These are phyloP conservation scores for Pyrenula massariospora DNA, from an alignment of 495 filamentous ascomycete species.

Conservation along the genomic window DNA sequence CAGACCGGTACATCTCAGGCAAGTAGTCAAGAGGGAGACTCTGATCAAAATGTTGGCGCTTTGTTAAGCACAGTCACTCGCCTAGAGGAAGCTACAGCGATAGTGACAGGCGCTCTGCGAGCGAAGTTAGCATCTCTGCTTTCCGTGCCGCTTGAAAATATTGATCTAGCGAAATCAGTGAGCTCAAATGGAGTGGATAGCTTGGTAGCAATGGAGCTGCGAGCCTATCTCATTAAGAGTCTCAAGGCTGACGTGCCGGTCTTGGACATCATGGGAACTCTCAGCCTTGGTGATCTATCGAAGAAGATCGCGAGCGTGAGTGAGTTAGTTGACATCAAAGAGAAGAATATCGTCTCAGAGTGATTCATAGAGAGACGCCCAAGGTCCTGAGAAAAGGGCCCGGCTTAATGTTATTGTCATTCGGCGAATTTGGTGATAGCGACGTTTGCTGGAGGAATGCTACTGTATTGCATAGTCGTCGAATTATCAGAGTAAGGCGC, in stretches of 20 bases:
- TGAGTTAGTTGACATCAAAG: neutral
- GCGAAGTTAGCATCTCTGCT: conserved; percentile 16
- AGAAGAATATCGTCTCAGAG: neutral
- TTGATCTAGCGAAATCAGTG: conserved; percentile 20
- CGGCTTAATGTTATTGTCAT: too few relatives aligned
- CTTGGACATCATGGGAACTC: conserved; percentile 22
- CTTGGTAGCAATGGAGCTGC: conserved; percentile 34
- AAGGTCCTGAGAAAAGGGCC: too few relatives aligned
- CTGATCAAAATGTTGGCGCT: neutral
- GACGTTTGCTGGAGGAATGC: too few relatives aligned
- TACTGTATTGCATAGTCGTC: too few relatives aligned
- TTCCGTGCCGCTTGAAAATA: conserved; percentile 22
- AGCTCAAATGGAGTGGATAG: conserved; percentile 29
- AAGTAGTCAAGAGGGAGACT: neutral
- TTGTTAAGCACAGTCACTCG: conserved; percentile 8
- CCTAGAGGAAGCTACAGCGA: conserved; percentile 15
- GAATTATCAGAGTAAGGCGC: too few relatives aligned
- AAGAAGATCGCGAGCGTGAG: neutral
- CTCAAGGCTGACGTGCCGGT: conserved; percentile 25
- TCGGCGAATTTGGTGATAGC: too few relatives aligned
- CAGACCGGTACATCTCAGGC: neutral
- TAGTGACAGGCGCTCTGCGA: conserved; percentile 13
- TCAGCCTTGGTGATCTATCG: neutral
- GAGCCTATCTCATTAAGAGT: conserved; percentile 27
- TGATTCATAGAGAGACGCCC: neutral